Conservation (phyloP, 371 early-diverging fungal genomes). For the Syncephalastrum sp. region DNA sequence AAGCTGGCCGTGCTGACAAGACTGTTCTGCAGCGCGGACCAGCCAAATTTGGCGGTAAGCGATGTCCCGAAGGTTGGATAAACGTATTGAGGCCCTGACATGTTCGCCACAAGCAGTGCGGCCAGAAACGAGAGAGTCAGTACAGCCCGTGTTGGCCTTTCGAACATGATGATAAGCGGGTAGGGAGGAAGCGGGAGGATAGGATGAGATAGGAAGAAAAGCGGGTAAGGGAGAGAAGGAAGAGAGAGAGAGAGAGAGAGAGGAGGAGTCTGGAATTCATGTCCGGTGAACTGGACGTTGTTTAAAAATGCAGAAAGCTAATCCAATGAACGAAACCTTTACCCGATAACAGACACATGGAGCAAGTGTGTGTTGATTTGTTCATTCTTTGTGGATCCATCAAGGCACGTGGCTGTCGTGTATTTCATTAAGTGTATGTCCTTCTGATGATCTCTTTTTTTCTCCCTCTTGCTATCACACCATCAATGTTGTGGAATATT, state of each 20-base stretch:
- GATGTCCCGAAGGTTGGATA: constrained; percentile 43
- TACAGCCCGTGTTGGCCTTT: constrained; percentile 3
- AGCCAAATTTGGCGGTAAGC: constrained; percentile 32
- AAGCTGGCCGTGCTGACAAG: constrained; percentile 49
- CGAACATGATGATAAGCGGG: constrained; percentile 6
- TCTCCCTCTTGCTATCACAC: too few species aligned
- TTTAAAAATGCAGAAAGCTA: constrained; percentile 1
- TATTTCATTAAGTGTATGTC: too few species aligned
- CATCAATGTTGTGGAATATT: too few species aligned
- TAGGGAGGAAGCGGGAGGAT: neutral
- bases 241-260: constrained; percentile 3
- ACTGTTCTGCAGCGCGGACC: constrained; percentile 43
- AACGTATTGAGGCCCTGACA: constrained; percentile 49
- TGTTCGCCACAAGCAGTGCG: constrained; percentile 39
- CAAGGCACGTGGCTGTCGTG: too few species aligned
- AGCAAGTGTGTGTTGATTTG: too few species aligned
- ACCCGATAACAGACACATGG: too few species aligned
- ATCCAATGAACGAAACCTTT: neutral
- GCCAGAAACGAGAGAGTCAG: constrained; percentile 25
- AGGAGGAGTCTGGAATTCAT: too few species aligned
- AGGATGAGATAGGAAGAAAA: neutral
- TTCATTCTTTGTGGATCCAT: too few species aligned
- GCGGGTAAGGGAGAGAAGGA: neutral
- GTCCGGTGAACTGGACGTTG: neutral
- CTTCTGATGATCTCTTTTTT: too few species aligned